Base-by-base conservation (phyloP, 495 filamentous ascomycete genomes). In the Cercophora newfieldiana region DNA sequence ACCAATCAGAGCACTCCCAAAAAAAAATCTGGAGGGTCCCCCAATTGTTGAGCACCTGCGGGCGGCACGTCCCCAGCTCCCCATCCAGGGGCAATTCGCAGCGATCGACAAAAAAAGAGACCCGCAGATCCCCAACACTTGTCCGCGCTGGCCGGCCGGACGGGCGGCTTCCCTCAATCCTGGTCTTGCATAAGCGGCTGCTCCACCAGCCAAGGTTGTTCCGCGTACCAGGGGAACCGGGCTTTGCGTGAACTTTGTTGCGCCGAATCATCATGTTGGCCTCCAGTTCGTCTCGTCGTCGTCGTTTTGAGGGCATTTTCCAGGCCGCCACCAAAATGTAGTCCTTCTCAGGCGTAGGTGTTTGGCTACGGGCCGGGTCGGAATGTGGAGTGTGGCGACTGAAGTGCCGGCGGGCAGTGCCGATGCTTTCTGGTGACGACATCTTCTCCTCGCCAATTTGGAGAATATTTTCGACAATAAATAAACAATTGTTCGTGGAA, bases 101-200 rank as follows among this genome's bases (percentile, higher is more conserved):
- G 49, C 47, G 71, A 74, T 70, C 66, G 69, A 68, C 67, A 63
- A 59, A 61, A 67, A 67, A 66, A 53, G 61, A 59, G 56, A 72
- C 75, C 74, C 76, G 76, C 76, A 78, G 71, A 76, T 78, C 76
- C 76, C 76, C 76, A 78, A 78, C 76, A 75, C 54, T 76, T 77
- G 73, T 73, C 76, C 76, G 76, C 64, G 65, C 24, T 58, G 14
- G 60, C 53, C 63, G 59, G 53, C 44, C 18, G 31, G n/a, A 50
- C 25, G 37, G 24, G 25, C 22, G 56, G 22, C 25, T 57, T 66
- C 37, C 37, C 18, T 62, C 55, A 55, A 53, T 53, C 44, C 60
- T 14, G 50, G 25, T 22, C 24, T n/a, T 53, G 50, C 50, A 53
- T 53, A 47, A 59, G 57, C 31, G 29, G 57, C 57, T 12, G 12